Evolutionary conservation across 768 basidiomycete genomes (phyloP), one percentile per base, ranked within the genome.

Genomic region (Cytidiella melzeri): DNA sequence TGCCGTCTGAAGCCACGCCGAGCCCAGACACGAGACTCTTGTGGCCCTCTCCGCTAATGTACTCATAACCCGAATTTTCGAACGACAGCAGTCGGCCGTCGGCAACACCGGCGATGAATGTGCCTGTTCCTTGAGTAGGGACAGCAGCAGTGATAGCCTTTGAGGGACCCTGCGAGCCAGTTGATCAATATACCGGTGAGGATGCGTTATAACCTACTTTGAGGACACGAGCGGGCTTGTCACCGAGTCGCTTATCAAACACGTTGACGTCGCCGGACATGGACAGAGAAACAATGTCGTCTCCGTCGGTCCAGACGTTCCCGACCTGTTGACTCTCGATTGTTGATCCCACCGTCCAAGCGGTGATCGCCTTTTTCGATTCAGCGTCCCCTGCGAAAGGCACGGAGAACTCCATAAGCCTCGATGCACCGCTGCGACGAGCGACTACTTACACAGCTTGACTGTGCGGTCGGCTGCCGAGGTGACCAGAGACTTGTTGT

Each of bases 311-410:
- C 90, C 91, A 96, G n/a, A 80, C 79, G 55, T 86, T 87, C 24
- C 94, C 94, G 23, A 89, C 74, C 70, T 97, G 94, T 61, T 97
- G 94, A 56, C 87, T 68, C 24, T 74, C 69, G 24, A 95, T 68
- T n/a, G 81, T 85, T 28, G 80, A 67, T 10, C 90, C 92, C 18
- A 93, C 65, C 1, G 74, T 76, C 82, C 87, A 94, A 1, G 79
- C 80, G 13, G 73, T 79, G 19, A 75, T 68, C 6, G 77, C 74
- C 61, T 91, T 87, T 51, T 75, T 74, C 0, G 82, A 74, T 58
- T 84, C 79, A 0, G 84, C 80, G 57, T 96, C 92, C 93, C 92
- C 90, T 92, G 43, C 1, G n/a, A n/a, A n/a, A n/a, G n/a, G n/a
- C n/a, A n/a, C n/a, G n/a, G n/a, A n/a, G n/a, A n/a, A n/a, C n/a